Evolutionary conservation across 139 green algal species (phyloP), one percentile per base, ranked within the genome.

Genomic region (Astrephomene gubernaculifera): DNA sequence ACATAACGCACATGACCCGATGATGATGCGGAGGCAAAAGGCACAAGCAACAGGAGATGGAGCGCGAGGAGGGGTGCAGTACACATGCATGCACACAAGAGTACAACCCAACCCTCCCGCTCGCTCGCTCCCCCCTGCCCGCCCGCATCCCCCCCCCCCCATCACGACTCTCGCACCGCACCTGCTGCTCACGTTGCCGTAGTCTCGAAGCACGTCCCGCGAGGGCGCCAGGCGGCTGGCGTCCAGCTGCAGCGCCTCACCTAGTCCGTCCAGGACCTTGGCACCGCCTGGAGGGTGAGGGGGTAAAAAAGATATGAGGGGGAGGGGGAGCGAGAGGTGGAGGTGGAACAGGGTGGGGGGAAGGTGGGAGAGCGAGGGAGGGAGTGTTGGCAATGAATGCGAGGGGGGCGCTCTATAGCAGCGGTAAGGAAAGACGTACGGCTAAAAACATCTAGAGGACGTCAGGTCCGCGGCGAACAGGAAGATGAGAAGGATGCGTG

Each of bases 181-280:
- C 73, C 73, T 81, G 76, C 76, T 83, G 76, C 38, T 63, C 27
- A 83, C 43, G 76, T 83, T 83, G 39, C 76, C 76, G 29, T 43
- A 83, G 57, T 83, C 36, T 12, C 52, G 60, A 41, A 93, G 90
- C 71, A 93, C 90, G 12, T 41, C 43, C 33, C 88, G 87, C 0
- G 71, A 88, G n/a, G 91, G 91, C 71, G 89, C 86, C 73, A 94
- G 70, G 12, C 83, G 67, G 41, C 68, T 33, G 45, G 87, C 82
- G 27, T 57, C 81, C 45, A 94, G 88, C 67, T 86, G 60, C 63
- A 95, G 85, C 25, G 89, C 86, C 75, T 94, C 86, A 27, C 90
- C 92, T 33, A 95, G 76, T 35, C 92, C 92, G 72, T 95, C 92
- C 52, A 95, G 45, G 43, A 85, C 79, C 79, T 85, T 85, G 45